Evolutionary conservation across 2,329 filamentous ascomycete genomes (phyloP).

Genomic region (Talaromyces marneffei): DNA sequence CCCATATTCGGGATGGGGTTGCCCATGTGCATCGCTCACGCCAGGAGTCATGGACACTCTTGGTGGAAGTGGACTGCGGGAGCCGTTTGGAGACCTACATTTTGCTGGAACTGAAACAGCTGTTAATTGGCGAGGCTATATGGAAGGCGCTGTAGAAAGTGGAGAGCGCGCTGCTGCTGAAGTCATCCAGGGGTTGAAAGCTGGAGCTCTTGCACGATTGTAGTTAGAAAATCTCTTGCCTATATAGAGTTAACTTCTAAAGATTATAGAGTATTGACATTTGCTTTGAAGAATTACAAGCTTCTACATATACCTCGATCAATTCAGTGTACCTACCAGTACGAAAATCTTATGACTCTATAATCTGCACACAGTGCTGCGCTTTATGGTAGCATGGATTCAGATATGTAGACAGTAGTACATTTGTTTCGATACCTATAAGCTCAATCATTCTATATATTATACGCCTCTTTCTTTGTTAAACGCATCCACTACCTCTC

Average conservation of each 20-base stretch:
- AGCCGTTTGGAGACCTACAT: conserved; percentile 40
- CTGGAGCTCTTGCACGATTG: not conserved
- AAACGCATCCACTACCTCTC: not conserved
- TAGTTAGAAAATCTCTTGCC: not conserved
- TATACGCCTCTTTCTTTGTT: not conserved
- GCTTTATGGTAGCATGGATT: not conserved
- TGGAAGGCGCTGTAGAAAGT: conserved; percentile 52
- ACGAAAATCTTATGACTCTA: not conserved
- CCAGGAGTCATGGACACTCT: conserved; percentile 33
- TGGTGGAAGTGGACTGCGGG: conserved; percentile 30
- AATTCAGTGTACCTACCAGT: no score
- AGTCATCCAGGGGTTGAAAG: conserved; percentile 26
- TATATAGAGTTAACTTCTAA: not conserved
- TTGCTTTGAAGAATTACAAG: not conserved
- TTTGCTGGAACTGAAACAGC: conserved; percentile 53
- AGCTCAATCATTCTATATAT: not conserved
- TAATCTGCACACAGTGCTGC: not conserved
- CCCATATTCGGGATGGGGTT: conserved; percentile 34
- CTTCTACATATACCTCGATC: not conserved
- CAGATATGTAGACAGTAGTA: not conserved
- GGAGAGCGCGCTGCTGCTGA: conserved; percentile 47
- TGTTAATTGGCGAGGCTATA: conserved; percentile 52
- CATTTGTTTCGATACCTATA: not conserved
- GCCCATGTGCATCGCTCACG: conserved; percentile 32
- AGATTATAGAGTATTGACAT: not conserved